Base-by-base conservation (phyloP, 768 basidiomycete species). In the Saitozyma sp. region DNA sequence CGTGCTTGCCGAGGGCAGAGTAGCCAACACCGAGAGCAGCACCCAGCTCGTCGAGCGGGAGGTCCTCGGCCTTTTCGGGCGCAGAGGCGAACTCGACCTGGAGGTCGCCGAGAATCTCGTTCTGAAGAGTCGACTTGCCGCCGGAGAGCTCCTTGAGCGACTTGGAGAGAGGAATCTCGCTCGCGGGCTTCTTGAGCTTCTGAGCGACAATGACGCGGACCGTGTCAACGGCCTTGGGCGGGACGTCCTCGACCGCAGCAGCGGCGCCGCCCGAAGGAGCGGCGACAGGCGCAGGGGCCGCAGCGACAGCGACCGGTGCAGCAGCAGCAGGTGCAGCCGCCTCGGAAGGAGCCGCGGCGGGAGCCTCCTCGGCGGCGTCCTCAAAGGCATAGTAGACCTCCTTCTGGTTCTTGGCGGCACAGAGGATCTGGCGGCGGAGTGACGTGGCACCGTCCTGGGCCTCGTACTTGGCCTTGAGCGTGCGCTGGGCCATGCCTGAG, bases 321-420 rank as follows among this genome's bases (percentile, higher is more conserved):
- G 77, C 71, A 29, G 79, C 74, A 54, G 84, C 68, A 16, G 84
- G 70, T 42, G 81, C 69, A 39, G 83, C 75, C 3, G 83, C 65
- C 9, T 82, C 57, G 1, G 76, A 56, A 8, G 76, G 58, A 13
- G 78, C 63, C 9, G 81, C 63, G 9, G 74, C 69, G 10, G 76
- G 68, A 51, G 74, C 79, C 83, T 75, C 83, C 29, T 77, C 76
- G n/a, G 73, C 82, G 69, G 90, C 92, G 66, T 98, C 95, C 78
- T 98, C 95, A 80, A 91, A 94, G 74, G 91, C 89, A 79, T 98
- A 99, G 81, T 98, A 98, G 45, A 98, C 92, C 78, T 98, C 96
- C 80, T 95, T 95, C 69, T 84, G 84, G 78, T 99, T 88, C 85
- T 98, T 99, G 43, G 95, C 88, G 70, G 92, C 90, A 79, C 95